Percentiles rank a stretch among this genome's conserved stretches.
Conservation (phyloP, 2,329 filamentous ascomycete species). For the Xylariales sp. region DNA sequence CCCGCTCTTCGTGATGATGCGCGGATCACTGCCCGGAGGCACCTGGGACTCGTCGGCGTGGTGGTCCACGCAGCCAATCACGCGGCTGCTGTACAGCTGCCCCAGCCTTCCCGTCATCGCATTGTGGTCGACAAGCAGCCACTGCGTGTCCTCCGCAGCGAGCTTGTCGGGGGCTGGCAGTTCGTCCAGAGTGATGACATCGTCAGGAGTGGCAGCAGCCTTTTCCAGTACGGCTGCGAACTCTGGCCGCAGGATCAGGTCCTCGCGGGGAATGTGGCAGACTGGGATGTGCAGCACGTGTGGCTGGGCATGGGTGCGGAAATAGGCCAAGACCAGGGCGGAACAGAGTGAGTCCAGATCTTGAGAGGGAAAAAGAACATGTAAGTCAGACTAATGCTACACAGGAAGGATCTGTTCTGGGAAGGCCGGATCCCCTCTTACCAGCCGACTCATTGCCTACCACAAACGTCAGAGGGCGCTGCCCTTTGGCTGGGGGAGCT, state of each 20-base stretch:
- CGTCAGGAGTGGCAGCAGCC: slow-evolving; percentile 52
- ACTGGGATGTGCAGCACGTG: slow-evolving; percentile 65
- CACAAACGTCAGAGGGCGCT: slow-evolving; percentile 53
- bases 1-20: slow-evolving; percentile 62
- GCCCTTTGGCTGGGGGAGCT: slow-evolving; percentile 37
- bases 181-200: slow-evolving; percentile 64
- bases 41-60: slow-evolving; percentile 67
- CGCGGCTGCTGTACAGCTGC: slow-evolving; percentile 42
- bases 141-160: slow-evolving; percentile 53
- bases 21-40: slow-evolving; percentile 38
- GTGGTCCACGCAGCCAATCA: slow-evolving; percentile 71
- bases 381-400: too few species aligned
- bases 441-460: slow-evolving; percentile 66
- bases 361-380: too few species aligned
- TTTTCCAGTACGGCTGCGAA: slow-evolving; percentile 60
- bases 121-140: slow-evolving; percentile 81
- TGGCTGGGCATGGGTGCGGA: slow-evolving; percentile 56
- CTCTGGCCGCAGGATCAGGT: slow-evolving; percentile 70
- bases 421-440: too few species aligned
- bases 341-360: slow-evolving; percentile 80
- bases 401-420: too few species aligned
- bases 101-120: slow-evolving; percentile 59
- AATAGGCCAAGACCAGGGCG: slow-evolving; percentile 69
- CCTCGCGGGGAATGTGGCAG: slow-evolving; percentile 63
- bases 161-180: slow-evolving; percentile 37